Base-by-base conservation (phyloP, 805 yeast genomes). In the Barnettozyma siamensis region DNA sequence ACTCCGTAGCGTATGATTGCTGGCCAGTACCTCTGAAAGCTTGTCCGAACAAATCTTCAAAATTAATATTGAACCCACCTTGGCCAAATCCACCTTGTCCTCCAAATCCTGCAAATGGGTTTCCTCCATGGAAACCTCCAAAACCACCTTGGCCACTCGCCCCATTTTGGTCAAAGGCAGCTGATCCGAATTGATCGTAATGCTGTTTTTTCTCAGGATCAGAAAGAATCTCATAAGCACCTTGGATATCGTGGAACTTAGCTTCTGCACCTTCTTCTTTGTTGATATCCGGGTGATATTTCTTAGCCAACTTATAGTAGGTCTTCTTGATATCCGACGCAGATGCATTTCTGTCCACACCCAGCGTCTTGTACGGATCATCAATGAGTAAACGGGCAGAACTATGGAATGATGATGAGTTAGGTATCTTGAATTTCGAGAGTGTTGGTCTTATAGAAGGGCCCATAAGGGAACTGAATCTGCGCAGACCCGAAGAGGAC, bases 281-380 rank as follows among this genome's bases (percentile, higher is more conserved):
- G 63, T 91, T 93, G 34, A 93, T 86, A 67, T 93, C 99, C 0
- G 99, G 99, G 63, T 93, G 99, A 63, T 70, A 88, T 61, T 91
- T 76, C 63, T 93, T 93, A 13, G 97, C 99, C 48, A 93, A 69
- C 57, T 88, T 83, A 61, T 88, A 88, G 66, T 93, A 93, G 2
- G 96, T 91, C 63, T 89, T 89, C 64, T 93, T 93, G 65, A 93
- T 93, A 17, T 88, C 94, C n/a, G 86, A 73, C 7, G 81, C 67
- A 12, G 81, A 72, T 0, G 99, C 93, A 39, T 59, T 60, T 46
- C 75, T 76, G 21, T 74, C 76, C 23, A 93, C 86, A 4, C 98
- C 98, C 33, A 93, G 67, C 0, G 80, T 76, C 46, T 78, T 71
- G 64, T 93, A 93, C 0, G 99, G 99, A 58, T 93, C 96, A 31